phyloP scores from a whole-genome alignment of 1,284 basidiomycete species.

The Ceratobasidium sp. region DNA sequence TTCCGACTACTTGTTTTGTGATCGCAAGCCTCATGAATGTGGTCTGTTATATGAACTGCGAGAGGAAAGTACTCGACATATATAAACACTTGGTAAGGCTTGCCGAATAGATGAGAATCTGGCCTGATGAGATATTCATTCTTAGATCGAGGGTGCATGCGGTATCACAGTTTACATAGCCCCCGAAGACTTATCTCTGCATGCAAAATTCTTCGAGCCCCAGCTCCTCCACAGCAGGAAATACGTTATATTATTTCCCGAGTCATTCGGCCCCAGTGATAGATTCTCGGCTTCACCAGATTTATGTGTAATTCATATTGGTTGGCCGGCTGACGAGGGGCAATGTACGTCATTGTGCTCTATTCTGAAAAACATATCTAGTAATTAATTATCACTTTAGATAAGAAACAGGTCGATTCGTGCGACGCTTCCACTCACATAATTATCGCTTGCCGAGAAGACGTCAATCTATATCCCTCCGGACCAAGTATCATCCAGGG shows the following conservation, averaged over 20 bases:
- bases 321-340: not conserved
- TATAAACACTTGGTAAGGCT: slow-evolving; percentile 8
- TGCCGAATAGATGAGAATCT: no score
- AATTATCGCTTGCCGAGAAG: not conserved
- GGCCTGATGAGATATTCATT: not conserved
- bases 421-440: not conserved
- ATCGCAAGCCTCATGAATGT: not conserved
- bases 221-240: not conserved
- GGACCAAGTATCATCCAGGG: not conserved
- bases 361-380: not conserved
- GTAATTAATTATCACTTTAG: not conserved
- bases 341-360: not conserved
- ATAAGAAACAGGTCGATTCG: not conserved
- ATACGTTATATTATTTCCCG: not conserved
- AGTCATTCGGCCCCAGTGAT: not conserved
- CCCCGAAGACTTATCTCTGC: not conserved
- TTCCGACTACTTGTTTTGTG: not conserved
- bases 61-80: not conserved
- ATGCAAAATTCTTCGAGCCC: not conserved
- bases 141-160: slow-evolving; percentile 2
- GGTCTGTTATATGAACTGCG: slow-evolving; percentile 20
- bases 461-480: not conserved
- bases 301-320: slow-evolving; percentile 15
- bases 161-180: not conserved
- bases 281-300: not conserved